A percentile compares a stretch with the other conserved stretches of the same genome.
Conservation (phyloP, 2,329 filamentous ascomycete genomes). For the Aspergillus novoparasiticus region DNA sequence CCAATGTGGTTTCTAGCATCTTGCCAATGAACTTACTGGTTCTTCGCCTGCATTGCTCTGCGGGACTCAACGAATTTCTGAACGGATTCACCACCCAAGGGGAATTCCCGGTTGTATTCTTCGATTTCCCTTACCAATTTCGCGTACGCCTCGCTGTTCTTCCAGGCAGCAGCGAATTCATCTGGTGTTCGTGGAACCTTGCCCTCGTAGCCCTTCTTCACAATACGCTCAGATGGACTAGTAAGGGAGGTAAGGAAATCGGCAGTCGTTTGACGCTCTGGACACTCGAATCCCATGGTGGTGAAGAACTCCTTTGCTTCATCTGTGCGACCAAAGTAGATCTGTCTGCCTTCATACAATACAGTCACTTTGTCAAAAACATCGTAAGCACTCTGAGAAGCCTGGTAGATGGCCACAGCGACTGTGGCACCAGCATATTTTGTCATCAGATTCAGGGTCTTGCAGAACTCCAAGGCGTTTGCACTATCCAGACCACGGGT, state of each 20-base stretch:
- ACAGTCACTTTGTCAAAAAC: constrained; percentile 74
- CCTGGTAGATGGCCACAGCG: constrained; percentile 59
- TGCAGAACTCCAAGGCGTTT: constrained; percentile 60
- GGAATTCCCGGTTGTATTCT: constrained; percentile 45
- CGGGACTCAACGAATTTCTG: constrained; percentile 45
- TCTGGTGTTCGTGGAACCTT: constrained; percentile 68
- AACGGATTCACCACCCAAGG: constrained; percentile 46
- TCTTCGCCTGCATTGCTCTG: constrained; percentile 46
- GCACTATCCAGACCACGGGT: constrained; percentile 55
- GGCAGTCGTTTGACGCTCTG: constrained; percentile 67
- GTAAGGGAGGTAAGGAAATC: constrained; percentile 74
- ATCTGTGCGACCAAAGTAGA: constrained; percentile 70
- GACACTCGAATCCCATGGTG: constrained; percentile 69
- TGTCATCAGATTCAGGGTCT: constrained; percentile 52
- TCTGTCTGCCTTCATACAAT: constrained; percentile 74
- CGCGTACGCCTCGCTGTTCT: constrained; percentile 53
- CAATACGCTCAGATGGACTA: constrained; percentile 62
- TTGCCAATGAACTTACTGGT: constrained; percentile 28
- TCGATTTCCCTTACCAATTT: constrained; percentile 47
- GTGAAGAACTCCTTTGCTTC: constrained; percentile 69
- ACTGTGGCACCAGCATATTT: constrained; percentile 54
- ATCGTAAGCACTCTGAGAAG: constrained; percentile 51
- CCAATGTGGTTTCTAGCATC: background rate
- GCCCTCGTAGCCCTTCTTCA: constrained; percentile 62
- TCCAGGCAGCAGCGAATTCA: constrained; percentile 65